These are phyloP conservation scores for Suhomyces choctaworum DNA, from an alignment of 1,139 yeast species.

Conservation along the genomic window DNA sequence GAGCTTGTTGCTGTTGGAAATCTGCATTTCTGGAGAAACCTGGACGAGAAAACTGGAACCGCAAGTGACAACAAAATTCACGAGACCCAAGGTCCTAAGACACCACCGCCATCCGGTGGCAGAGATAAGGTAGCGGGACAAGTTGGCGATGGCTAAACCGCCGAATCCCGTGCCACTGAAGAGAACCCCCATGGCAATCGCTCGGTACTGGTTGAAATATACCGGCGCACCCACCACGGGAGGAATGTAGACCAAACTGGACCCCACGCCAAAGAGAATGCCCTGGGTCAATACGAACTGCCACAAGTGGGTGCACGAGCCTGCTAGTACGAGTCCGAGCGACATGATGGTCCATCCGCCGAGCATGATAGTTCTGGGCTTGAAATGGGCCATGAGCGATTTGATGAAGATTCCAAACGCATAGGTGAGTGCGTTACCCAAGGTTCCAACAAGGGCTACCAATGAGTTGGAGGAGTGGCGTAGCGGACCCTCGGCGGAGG, in stretches of 20 bases:
- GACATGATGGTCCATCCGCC: conserved; percentile 28
- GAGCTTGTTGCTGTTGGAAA: conserved; percentile 6
- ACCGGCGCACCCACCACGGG: conserved; percentile 45
- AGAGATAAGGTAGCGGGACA: conserved; percentile 30
- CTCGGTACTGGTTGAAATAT: conserved; percentile 36
- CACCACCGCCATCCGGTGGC: conserved; percentile 42
- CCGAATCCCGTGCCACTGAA: conserved; percentile 48
- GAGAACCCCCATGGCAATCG: conserved; percentile 42
- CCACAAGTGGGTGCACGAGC: conserved; percentile 23
- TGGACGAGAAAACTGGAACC: conserved; percentile 23
- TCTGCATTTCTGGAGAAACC: conserved; percentile 3
- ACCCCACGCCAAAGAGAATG: conserved; percentile 37
- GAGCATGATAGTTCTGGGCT: conserved; percentile 26
- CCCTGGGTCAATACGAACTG: conserved; percentile 43
- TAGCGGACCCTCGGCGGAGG: conserved; percentile 30
- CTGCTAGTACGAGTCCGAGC: conserved; percentile 28
- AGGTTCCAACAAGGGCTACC: conserved; percentile 34
- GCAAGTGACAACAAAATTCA: conserved; percentile 21
- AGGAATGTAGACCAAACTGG: conserved; percentile 37
- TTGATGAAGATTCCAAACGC: conserved; percentile 28
- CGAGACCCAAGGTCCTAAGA: conserved; percentile 34
- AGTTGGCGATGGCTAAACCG: conserved; percentile 38
- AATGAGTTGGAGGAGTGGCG: conserved; percentile 20
- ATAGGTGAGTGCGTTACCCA: conserved; percentile 31
- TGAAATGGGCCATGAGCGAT: conserved; percentile 18